Base-by-base conservation (phyloP, 192 early-diverging fungal species). In the Dissophora globulifera region DNA sequence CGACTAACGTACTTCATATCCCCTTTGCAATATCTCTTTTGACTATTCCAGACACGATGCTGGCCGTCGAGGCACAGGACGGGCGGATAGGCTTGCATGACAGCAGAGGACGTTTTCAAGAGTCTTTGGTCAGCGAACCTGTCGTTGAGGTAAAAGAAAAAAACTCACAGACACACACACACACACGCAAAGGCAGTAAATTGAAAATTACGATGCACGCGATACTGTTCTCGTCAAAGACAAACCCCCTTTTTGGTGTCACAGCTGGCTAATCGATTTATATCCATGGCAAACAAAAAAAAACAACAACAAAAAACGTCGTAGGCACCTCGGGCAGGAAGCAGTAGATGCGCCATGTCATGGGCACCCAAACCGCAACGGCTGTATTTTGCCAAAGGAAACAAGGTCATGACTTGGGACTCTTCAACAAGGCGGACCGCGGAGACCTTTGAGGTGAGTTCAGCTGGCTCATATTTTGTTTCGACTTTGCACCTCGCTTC, bases 11-110 rank as follows among this genome's bases (percentile, higher is more conserved):
- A 20, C 20, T 4, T 15, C 12, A 22, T 20, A 11, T 26, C 13
- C 29, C 20, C 30, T 50, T 49, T 33, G 20, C 26, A n/a, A n/a
- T n/a, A n/a, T 26, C 26, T 53, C 2, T 15, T 20, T 9, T 31
- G 6, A 1, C 6, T 31, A 30, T 11, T 30, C 5, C 57, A 76
- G 72, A 67, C 32, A 35, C 58, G n/a, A 67, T 76, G 58, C 29
- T 76, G 46, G 72, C 72, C 0, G 58, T 76, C 2, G 72, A 76
- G 29, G 50, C 63, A 29, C 72, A 61, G 35, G 72, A 76, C 51
- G 72, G 72, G 12, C 58, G 72, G 53, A 38, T 66, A 50, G 40
- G 29, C 26, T 5, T 67, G 1, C 50, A 67, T 25, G 63, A 67
- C 58, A 67, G 35, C 47, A 52, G 48, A 11, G 62, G 72, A 7